A percentile compares a stretch with the other conserved stretches of the same genome.
Conservation (phyloP, 148 eudicot species). For the Chenopodium album region DNA sequence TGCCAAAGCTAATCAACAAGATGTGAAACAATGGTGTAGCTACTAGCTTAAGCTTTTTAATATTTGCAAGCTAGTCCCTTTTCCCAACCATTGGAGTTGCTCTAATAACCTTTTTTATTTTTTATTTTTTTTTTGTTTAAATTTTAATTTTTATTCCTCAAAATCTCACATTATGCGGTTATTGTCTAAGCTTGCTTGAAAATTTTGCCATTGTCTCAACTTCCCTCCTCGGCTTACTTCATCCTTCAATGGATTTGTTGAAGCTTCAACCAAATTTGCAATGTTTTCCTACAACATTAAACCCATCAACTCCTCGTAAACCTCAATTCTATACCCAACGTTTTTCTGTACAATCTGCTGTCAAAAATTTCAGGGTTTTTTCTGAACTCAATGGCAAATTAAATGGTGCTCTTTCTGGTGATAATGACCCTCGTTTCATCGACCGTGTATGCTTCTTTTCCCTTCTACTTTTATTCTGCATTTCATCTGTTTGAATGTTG, state of each 20-base stretch:
- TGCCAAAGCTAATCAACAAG: too few relatives aligned
- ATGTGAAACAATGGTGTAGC: too few relatives aligned
- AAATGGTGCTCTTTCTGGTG: constrained; percentile 72
- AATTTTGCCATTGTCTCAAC: background rate
- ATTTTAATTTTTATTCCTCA: too few relatives aligned
- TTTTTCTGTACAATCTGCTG: constrained; percentile 1
- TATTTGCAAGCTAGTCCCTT: too few relatives aligned
- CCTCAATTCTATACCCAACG: constrained; percentile 1
- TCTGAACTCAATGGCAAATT: constrained; percentile 61
- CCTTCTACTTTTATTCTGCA: background rate
- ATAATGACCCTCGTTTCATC: constrained; percentile 66
- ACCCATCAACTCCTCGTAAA: constrained; percentile 1
- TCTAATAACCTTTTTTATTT: too few relatives aligned
- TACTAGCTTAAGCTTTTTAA: too few relatives aligned
- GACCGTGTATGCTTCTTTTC: constrained; percentile 56
- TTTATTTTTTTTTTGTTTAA: too few relatives aligned
- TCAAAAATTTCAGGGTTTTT: constrained; percentile 36
- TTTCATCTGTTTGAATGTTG: background rate
- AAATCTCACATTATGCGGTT: too few relatives aligned
- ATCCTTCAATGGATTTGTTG: constrained; percentile 14
- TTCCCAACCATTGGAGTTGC: too few relatives aligned
- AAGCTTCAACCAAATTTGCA: background rate
- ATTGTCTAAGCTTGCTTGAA: background rate
- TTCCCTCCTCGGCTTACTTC: background rate
- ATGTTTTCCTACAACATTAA: constrained; percentile 4